Base-by-base conservation (phyloP, 2,329 filamentous ascomycete genomes). In the Colletotrichum sublineola region DNA sequence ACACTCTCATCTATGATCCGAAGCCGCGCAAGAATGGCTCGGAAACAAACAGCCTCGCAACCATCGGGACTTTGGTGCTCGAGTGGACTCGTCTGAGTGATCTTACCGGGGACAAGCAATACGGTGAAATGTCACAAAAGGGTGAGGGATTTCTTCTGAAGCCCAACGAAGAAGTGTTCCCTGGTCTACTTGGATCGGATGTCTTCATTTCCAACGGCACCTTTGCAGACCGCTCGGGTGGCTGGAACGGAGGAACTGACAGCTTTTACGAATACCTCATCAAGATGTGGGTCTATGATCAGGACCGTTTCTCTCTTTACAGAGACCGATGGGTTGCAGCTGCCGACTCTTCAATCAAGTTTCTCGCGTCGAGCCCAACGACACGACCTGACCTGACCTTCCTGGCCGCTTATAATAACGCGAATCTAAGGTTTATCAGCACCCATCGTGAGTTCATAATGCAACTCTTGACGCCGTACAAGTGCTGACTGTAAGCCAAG, bases 241-340 rank as follows among this genome's bases (percentile, higher is more conserved):
- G 93, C 56, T 97, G 94, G 94, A 88, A 89, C 50, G 94, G 92
- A 63, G 92, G 93, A 8, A 88, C 88, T 40, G 94, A 97, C 80
- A 94, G 91, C 55, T 97, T 92, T 82, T 97, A 97, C 82, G 94
- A 97, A 82, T 97, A 97, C 77, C 88, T 97, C 42, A 92, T 97
- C 81, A 97, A 97, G 85, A 96, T 96, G 93, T 97, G 91, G 77
- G 81, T 96, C 67, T 97, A 97, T 80, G 92, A 96, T 78, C 86
- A 89, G 0, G 76, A 80, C 7, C 86, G 89, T 3, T 97, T 93
- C 77, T 81, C 77, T 1, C 74, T 81, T 3, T 94, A 96, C 82
- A 90, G 87, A 77, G 91, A 95, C 74, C 89, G 90, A 60, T 97
- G 94, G 94, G 83, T 94, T 53, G 79, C 86, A 0, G 94, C 94